A percentile compares a stretch with the other conserved stretches of the same genome.
Conservation (phyloP, 495 filamentous ascomycete genomes). For the Penicillium soppii region DNA sequence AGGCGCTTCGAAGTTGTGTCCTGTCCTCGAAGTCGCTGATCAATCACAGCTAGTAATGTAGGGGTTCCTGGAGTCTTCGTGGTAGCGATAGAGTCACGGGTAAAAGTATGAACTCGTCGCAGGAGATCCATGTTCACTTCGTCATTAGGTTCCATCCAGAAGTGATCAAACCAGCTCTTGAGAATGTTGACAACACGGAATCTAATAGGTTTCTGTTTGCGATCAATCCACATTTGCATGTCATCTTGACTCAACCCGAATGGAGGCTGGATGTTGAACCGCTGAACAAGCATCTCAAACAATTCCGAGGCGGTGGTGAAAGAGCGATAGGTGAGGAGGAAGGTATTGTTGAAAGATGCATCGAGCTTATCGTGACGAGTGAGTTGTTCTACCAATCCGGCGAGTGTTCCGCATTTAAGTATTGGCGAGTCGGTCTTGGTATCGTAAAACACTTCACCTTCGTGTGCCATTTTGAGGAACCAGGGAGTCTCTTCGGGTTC, state of each 20-base stretch:
- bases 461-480: conserved; percentile 84
- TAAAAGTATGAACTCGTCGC: conserved; percentile 84
- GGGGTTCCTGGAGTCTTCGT: conserved; percentile 86
- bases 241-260: conserved; percentile 72
- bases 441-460: conserved; percentile 88
- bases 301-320: conserved; percentile 89
- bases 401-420: conserved; percentile 84
- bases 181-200: conserved; percentile 96
- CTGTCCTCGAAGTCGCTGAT: conserved; percentile 82
- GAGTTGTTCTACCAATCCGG: conserved; percentile 91
- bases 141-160: conserved; percentile 95
- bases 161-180: conserved; percentile 97
- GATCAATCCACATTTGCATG: conserved; percentile 84
- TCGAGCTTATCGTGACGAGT: conserved; percentile 95
- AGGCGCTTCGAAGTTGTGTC: conserved; percentile 84
- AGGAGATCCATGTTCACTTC: conserved; percentile 82
- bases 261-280: conserved; percentile 93
- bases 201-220: conserved; percentile 92
- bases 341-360: conserved; percentile 94
- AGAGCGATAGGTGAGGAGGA: conserved; percentile 93
- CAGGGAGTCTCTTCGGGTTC: conserved; percentile 74
- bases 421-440: conserved; percentile 67
- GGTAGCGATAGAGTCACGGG: conserved; percentile 85
- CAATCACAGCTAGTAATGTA: conserved; percentile 77
- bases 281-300: conserved; percentile 86